Evolutionary conservation across 441 rosid species (phyloP), one percentile per base, ranked within the genome.

Genomic region (Bruguiera hainesii): DNA sequence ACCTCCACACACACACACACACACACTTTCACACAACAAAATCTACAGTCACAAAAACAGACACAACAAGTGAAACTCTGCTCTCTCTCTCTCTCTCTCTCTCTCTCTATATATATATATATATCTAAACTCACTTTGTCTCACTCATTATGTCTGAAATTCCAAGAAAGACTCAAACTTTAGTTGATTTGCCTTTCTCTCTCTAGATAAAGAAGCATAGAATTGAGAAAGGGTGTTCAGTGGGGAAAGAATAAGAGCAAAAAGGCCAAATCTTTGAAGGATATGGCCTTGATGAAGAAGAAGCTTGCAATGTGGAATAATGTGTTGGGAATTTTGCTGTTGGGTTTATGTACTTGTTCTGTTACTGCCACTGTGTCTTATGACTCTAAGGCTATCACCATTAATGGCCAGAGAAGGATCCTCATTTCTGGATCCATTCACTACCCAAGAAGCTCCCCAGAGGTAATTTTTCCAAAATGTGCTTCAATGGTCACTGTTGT

Each of bases 331-430:
- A 53, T 81, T 64, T 49, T 82, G 70, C 28, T 77, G 65, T 64
- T 70, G 60, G 77, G 77, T 79, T 80, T 74, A 0, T 73, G 84
- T 67, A 71, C 77, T 68, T 76, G 46, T 69, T 81, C 85, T 61
- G 93, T 82, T 71, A 63, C 50, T 71, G 89, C 82, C 18, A 84
- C 98, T 71, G 72, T 69, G 30, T 25, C 79, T 9, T 75, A 68
- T 1, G 82, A 78, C 16, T n/a, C 42, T 3, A 72, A 64, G 60
- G 79, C 76, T 25, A 31, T 78, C 29, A 49, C 50, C 55, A 69
- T 78, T 1, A 61, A 75, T 63, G 82, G 82, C 28, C 59, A 69
- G 48, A 63, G 79, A 19, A 78, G 65, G 31, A 60, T 78, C 28
- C 72, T 78, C 13, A 48, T 78, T 13, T 72, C 82, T 18, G 79